Evolutionary conservation across 1,284 basidiomycete species (phyloP), one percentile per base, ranked within the genome.

Genomic region (Inonotus obliquus): DNA sequence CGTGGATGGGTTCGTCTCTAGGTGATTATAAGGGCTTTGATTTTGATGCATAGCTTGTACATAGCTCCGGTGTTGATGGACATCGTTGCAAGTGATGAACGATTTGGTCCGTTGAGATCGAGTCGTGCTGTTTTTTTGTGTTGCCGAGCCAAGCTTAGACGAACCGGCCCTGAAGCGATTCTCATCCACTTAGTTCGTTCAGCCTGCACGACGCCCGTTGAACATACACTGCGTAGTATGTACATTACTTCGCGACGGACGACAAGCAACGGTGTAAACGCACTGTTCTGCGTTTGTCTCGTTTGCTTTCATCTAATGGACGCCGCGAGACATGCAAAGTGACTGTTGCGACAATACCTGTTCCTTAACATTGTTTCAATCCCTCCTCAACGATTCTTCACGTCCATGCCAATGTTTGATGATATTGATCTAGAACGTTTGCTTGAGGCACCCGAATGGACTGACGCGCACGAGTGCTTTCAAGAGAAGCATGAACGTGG

Each of bases 41-140:
- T 32, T 27, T 9, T 55, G 38, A 39, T 55, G 11, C 14, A 55
- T 32, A 19, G 14, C 37, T 35, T 41, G 17, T 41, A 38, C 54
- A 57, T 41, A 48, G 44, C 6, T n/a, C 54, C 55, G 55, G 55
- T 27, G 29, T 47, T 57, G 55, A 57, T 47, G 25, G 25, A 29
- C 44, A 37, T 54, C 53, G 35, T 57, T 41, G n/a, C 27, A 38
- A 19, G 21, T 14, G 23, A 13, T 29, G 54, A 23, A 32, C 17
- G 49, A 32, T 29, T 14, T 35, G 4, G 49, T 52, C 49, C 49
- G 49, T 19, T 35, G 27, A 52, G 49, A 52, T 52, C 49, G 49
- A 52, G 49, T 13, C 13, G 13, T 5, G 1, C 19, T 11, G 6
- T 19, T 14, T 29, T 32, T 17, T 17, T 14, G n/a, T n/a, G n/a